Evolutionary conservation across 305 asterid genomes (phyloP), one percentile per base, ranked within the genome.

Genomic region (Fraxinus sp.): DNA sequence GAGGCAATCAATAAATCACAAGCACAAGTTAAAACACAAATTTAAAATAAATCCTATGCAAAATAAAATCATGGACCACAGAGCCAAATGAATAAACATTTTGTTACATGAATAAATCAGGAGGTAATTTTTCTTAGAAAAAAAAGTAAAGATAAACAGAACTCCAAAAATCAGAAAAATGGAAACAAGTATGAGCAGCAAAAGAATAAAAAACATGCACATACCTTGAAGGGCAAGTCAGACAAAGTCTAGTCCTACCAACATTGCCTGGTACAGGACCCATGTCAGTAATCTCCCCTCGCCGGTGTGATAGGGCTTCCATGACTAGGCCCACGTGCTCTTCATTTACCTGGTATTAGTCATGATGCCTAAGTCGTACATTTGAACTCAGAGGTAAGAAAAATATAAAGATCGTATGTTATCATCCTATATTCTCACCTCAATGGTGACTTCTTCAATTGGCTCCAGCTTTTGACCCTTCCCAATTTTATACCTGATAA

Each of bases 271-370:
- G 97, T 78, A 97, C 99, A 49, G 98, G 97, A 78, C 99, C 98
- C 98, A 97, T 93, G 89, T 97, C 99, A 8, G 92, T 83, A 77
- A 94, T 90, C 89, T 92, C 98, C 74, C 94, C 98, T 77, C 97
- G 92, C 87, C 99, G 88, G 87, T 94, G 99, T 79, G 98, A 90
- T 80, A 97, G 98, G 82, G 99, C 96, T 85, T 97, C 99, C 98
- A 97, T 90, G 55, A 97, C 91, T 82, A 92, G 82, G 85, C 99
- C 98, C 71, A 97, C 98, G 70, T 97, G 99, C 89, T 92, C 97
- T 85, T 94, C 99, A 87, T 97, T 94, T 64, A 97, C 93, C 99
- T 96, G 86, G 70, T 32, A 86, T 71, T 55, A 80, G 86, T 36
- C 55, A 87, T 80, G 49, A 82, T 76, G 44, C 80, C 78, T 39